phyloP scores from a whole-genome alignment of 2,329 filamentous ascomycete genomes.

The Ophiostoma pallidulum region DNA sequence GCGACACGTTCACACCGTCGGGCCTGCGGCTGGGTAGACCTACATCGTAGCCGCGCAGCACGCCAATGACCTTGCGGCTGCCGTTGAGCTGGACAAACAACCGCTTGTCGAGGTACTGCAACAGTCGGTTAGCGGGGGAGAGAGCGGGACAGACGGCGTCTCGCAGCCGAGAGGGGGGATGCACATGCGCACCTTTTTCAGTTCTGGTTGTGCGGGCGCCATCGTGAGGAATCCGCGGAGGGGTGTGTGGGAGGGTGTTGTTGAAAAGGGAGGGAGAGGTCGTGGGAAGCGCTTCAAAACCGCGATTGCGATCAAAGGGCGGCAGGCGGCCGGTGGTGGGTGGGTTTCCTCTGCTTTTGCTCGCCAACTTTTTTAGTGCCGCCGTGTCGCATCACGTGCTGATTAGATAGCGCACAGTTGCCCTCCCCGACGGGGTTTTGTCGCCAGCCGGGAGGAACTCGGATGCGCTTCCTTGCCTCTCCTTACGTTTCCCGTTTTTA shows the following conservation, averaged over 20 bases:
- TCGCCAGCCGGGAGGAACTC: no score
- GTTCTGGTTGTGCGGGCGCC: constrained; percentile 97
- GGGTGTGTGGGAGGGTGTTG: background rate
- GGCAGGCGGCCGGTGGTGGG: no score
- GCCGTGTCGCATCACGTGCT: background rate
- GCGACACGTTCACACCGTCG: no score
- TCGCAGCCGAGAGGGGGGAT: background rate
- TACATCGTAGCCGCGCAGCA: constrained; percentile 94
- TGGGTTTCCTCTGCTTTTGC: no score
- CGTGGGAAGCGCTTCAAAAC: constrained; percentile 14
- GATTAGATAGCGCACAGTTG: constrained; percentile 21
- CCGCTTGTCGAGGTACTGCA: constrained; percentile 96
- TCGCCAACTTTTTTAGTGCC: no score
- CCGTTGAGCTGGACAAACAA: constrained; percentile 97
- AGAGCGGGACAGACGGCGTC: no score
- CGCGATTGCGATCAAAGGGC: constrained; percentile 1
- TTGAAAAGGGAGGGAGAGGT: constrained; percentile 19
- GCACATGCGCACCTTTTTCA: constrained; percentile 70
- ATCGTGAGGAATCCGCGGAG: constrained; percentile 47
- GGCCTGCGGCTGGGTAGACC: no score
- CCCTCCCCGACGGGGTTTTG: no score
- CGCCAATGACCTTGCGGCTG: constrained; percentile 91
- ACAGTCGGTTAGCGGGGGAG: background rate
- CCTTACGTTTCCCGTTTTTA: background rate
- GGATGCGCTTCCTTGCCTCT: background rate